A percentile compares a stretch with the other conserved stretches of the same genome.
Evolutionary conservation across 805 yeast genomes (phyloP).

Genomic region (Yamadazyma tumulicola): DNA sequence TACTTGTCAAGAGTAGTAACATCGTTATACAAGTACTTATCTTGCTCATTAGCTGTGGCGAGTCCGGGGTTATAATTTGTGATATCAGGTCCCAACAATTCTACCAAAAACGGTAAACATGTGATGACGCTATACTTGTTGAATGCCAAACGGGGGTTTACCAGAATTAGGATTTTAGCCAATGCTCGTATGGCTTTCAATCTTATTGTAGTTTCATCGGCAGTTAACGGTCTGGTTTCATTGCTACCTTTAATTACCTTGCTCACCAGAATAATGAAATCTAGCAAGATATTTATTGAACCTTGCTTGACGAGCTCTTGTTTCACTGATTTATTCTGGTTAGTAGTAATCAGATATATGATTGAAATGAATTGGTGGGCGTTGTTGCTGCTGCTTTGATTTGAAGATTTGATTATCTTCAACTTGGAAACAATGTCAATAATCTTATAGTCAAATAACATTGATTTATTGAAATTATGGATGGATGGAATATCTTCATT

Average conservation of each 20-base stretch:
- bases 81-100: slow-evolving; percentile 37
- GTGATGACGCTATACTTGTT: slow-evolving; percentile 33
- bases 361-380: slow-evolving; percentile 28
- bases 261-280: slow-evolving; percentile 33
- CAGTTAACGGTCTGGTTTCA: slow-evolving; percentile 17
- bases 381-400: slow-evolving; percentile 11
- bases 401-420: slow-evolving; percentile 14
- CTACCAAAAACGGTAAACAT: slow-evolving; percentile 47
- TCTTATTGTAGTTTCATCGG: slow-evolving; percentile 12
- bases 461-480: slow-evolving; percentile 27
- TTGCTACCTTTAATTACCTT: slow-evolving; percentile 15
- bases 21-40: slow-evolving; percentile 24
- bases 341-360: slow-evolving; percentile 30
- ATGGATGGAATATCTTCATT: slow-evolving; percentile 21
- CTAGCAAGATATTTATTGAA: slow-evolving; percentile 35
- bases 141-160: slow-evolving; percentile 41
- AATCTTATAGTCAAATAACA: slow-evolving; percentile 22
- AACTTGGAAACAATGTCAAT: slow-evolving; percentile 17
- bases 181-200: slow-evolving; percentile 38
- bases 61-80: slow-evolving; percentile 16
- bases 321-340: slow-evolving; percentile 22
- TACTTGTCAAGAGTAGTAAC: slow-evolving; percentile 42
- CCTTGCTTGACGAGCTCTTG: slow-evolving; percentile 46
- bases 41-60: slow-evolving; percentile 4
- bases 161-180: slow-evolving; percentile 43